A percentile compares a stretch with the other conserved stretches of the same genome.
Conservation (phyloP, 176 grass and related monocot species). For the Phoenix dactylifera region DNA sequence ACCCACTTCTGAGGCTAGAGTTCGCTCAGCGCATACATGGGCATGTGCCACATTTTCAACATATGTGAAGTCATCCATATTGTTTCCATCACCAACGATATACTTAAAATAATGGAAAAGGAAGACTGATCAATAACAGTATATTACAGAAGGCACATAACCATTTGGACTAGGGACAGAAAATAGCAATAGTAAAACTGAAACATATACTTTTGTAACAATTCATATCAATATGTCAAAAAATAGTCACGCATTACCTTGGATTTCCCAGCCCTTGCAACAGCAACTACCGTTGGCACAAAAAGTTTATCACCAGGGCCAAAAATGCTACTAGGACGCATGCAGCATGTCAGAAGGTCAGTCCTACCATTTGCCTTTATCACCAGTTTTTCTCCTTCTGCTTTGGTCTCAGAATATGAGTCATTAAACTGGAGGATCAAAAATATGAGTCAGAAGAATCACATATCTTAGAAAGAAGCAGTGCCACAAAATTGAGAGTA, state of each 20-base stretch:
- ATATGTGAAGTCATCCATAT: constrained; percentile 90
- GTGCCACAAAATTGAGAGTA: constrained; percentile 6
- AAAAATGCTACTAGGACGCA: constrained; percentile 97
- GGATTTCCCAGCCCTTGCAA: constrained; percentile 84
- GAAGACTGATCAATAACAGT: neutral
- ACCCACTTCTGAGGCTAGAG: constrained; percentile 64
- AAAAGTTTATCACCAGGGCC: constrained; percentile 94
- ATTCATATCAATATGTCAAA: too few species aligned
- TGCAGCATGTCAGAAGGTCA: constrained; percentile 92
- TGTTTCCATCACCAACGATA: constrained; percentile 95
- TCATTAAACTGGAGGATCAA: constrained; percentile 84
- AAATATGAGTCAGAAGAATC: constrained; percentile 25
- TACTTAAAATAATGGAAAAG: constrained; percentile 25
- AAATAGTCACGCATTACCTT: constrained; percentile 48
- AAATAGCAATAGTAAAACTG: too few species aligned
- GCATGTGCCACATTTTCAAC: constrained; percentile 98
- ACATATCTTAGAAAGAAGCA: too few species aligned
- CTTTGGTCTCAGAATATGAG: constrained; percentile 98
- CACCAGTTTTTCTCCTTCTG: constrained; percentile 87
- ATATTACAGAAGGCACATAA: too few species aligned
- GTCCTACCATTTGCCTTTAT: constrained; percentile 78
- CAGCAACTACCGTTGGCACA: constrained; percentile 81
- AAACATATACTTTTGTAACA: too few species aligned
- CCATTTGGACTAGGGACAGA: too few species aligned
- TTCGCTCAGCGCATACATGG: constrained; percentile 84